phyloP scores from a whole-genome alignment of 495 filamentous ascomycete genomes.

The Glarea lozoyensis region DNA sequence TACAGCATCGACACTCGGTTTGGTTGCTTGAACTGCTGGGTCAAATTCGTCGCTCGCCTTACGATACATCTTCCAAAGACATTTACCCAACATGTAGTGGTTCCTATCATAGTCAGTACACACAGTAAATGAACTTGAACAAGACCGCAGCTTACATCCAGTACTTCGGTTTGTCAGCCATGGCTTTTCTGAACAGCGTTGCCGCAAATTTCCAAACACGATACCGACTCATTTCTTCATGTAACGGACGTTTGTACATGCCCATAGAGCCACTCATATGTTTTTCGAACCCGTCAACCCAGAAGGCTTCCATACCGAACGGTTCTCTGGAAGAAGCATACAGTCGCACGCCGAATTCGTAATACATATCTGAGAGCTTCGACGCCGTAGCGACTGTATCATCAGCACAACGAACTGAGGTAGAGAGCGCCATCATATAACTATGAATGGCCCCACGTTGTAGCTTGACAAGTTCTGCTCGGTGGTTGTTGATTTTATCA shows the following conservation, averaged over 20 bases:
- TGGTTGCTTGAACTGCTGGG: conserved; percentile 29
- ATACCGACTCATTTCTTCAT: conserved; percentile 62
- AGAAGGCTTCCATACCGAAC: conserved; percentile 81
- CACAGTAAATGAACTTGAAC: conserved; percentile 6
- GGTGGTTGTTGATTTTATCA: conserved; percentile 87
- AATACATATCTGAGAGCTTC: conserved; percentile 74
- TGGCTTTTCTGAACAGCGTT: conserved; percentile 66
- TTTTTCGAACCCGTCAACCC: conserved; percentile 62
- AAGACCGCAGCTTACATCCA: conserved; percentile 61
- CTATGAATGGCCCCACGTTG: conserved; percentile 87
- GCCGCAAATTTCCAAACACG: conserved; percentile 82
- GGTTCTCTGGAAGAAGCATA: conserved; percentile 89
- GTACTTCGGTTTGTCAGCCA: conserved; percentile 62
- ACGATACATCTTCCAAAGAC: conserved; percentile 86
- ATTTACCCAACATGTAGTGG: conserved; percentile 88
- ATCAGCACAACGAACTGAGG: conserved; percentile 54
- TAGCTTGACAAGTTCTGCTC: conserved; percentile 58
- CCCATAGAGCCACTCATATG: conserved; percentile 62
- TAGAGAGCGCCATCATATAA: conserved; percentile 82
- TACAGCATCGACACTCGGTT: conserved; percentile 49
- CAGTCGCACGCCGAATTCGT: conserved; percentile 81
- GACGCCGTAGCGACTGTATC: conserved; percentile 50
- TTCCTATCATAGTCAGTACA: conserved; percentile 40
- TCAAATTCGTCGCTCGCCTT: conserved; percentile 46
- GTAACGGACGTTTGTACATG: conserved; percentile 67